Evolutionary conservation across 352 stramenopile species (phyloP), one percentile per base, ranked within the genome.

Genomic region (Globisporangium sylvaticum): DNA sequence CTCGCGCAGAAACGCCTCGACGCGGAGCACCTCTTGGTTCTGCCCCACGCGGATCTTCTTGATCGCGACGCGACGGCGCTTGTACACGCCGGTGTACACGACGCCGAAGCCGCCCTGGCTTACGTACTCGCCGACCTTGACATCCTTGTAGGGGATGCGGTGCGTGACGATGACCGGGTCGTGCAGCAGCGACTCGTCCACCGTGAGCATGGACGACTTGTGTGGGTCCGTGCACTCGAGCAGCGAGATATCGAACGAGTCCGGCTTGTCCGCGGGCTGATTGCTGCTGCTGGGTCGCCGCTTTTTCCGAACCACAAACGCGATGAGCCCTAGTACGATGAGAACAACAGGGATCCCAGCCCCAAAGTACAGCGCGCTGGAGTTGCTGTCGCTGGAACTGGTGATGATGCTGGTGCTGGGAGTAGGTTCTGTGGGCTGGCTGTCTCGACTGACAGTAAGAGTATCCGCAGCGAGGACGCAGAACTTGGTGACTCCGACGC

Each of bases 1-100:
- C 56, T 78, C 72, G 3, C 65, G 42, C 18, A 78, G 46, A 24
- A 78, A 78, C 20, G 55, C 70, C 56, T 75, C 62, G 25, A 78
- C 58, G 32, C 68, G 65, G 29, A 66, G 12, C 34, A 42, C 34
- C 12, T 42, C 22, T 74, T 48, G 4, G 42, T 64, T 44, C 5
- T 42, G 34, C 12, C 34, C 34, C 12, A 42, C 10, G 1, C 64
- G 68, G 25, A 74, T 63, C 27, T 65, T 68, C 64, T 78, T 78
- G 61, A 78, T 65, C 24, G 72, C 72, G 20, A 78, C 67, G 3
- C 39, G 53, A 12, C 62, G 59, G 4, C 57, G 50, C 1, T 66
- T 37, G 62, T 74, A 74, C 0, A 67, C 42, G 9, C 69, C 72
- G 6, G 63, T 63, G 52, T 72, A 76, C 3, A 78, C 72, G 18